Evolutionary conservation across 768 basidiomycete genomes (phyloP), one percentile per base, ranked within the genome.

Genomic region (Boletus sensibilis): DNA sequence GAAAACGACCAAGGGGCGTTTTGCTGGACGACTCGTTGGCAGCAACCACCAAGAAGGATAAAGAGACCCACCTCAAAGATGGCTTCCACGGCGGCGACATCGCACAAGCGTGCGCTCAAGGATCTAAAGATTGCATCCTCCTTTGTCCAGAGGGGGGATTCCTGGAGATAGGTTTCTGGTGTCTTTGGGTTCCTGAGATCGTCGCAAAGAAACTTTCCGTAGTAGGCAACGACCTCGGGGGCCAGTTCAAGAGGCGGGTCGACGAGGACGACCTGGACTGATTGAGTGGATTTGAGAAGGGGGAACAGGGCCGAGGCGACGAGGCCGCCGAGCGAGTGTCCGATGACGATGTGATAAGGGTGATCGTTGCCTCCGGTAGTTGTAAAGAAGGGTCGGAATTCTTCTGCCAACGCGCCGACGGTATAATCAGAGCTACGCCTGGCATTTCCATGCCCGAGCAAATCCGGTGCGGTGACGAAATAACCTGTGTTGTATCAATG

Each of bases 1-100:
- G 49, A 29, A 39, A 64, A 67, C n/a, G 64, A 61, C 67, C 67
- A 67, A 10, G 64, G 59, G 0, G 18, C 2, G 45, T 67, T 68
- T 61, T 68, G 57, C 67, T 69, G n/a, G 4, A 37, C 14, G 5
- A 23, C 5, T 13, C 18, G 38, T 59, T 3, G 53, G 42, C 18
- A 33, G 18, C 11, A 1, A 13, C 1, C 1, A 13, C 2, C n/a
- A 23, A 29, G n/a, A 16, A 18, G 4, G 2, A 52, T 0, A 5
- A 13, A 3, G 18, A 10, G 21, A 56, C 64, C 18, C 54, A 61
- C 65, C n/a, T 64, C 62, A 31, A 54, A 1, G 4, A 53, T 47
- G 9, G 52, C 61, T 16, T 64, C 56, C 21, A 55, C 40, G 13
- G 40, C 14, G 5, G 45, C 23, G 16, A 37, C 12, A 12, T 67